These are phyloP conservation scores for Sarocladiaceae sp. DNA, from an alignment of 2,329 filamentous ascomycete species.

Conservation along the genomic window DNA sequence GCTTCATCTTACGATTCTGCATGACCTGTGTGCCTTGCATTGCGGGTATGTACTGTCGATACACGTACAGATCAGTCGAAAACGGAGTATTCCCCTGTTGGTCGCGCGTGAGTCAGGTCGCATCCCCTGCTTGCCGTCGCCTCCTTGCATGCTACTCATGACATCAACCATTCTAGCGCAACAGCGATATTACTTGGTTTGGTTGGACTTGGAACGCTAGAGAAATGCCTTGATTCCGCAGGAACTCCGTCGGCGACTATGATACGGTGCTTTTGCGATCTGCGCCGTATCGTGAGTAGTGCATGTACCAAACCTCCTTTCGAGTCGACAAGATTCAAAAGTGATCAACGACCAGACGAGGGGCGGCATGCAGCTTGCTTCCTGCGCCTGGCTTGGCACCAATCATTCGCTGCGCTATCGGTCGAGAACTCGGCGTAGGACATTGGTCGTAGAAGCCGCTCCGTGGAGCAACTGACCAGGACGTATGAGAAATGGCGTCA, in stretches of 20 bases:
- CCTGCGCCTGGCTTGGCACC: slow-evolving; percentile 6
- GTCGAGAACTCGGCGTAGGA: neutral
- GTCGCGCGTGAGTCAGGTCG: neutral
- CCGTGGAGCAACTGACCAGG: no score
- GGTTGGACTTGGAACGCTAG: neutral
- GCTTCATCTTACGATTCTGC: neutral
- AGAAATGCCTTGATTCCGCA: neutral
- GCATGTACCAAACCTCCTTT: neutral
- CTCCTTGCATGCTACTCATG: neutral
- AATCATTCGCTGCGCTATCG: neutral
- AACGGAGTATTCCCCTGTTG: neutral
- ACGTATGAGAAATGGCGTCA: neutral
- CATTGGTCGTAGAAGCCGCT: no score
- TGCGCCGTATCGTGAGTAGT: no score
- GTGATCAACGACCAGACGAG: neutral
- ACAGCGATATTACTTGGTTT: neutral
- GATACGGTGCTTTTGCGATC: neutral
- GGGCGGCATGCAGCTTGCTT: neutral
- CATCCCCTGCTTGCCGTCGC: neutral
- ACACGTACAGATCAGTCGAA: no score
- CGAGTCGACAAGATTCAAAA: neutral
- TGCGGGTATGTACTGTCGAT: neutral
- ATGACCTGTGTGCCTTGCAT: neutral
- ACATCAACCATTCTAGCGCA: neutral
- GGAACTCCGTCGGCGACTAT: neutral